A percentile compares a stretch with the other conserved stretches of the same genome.
These are phyloP conservation scores for Pythium plurisporium DNA, from an alignment of 352 stramenopile species.

Conservation along the genomic window DNA sequence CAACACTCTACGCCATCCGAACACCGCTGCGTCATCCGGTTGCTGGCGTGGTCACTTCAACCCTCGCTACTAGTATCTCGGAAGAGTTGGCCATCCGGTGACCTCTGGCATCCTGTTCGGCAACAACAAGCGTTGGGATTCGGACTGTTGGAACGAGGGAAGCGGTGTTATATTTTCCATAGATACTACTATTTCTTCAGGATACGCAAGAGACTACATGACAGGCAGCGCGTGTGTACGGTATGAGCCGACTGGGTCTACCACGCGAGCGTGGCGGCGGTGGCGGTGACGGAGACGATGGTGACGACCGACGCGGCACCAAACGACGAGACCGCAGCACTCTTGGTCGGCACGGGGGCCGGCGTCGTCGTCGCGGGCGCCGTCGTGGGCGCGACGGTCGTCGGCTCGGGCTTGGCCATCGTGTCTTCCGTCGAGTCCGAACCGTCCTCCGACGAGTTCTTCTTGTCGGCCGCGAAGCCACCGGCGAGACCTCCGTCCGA, in stretches of 20 bases:
- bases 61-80: background rate
- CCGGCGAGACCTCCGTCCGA: constrained; percentile 1
- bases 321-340: background rate
- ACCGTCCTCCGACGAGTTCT: constrained; percentile 2
- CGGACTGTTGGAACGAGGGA: background rate
- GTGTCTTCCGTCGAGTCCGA: background rate
- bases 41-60: background rate
- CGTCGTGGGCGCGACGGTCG: background rate
- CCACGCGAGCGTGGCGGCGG: constrained; percentile 15
- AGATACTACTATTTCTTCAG: background rate
- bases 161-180: background rate
- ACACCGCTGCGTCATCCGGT: background rate
- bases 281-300: constrained; percentile 12
- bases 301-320: constrained; percentile 2
- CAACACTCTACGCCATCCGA: constrained; percentile 4
- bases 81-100: background rate
- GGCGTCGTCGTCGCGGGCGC: constrained; percentile 8
- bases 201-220: background rate
- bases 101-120: no score
- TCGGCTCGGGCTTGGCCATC: background rate
- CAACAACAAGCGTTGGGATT: background rate
- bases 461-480: background rate
- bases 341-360: constrained; percentile 7
- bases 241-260: constrained; percentile 3
- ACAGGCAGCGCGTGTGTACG: background rate